Percentiles rank a stretch among this genome's conserved stretches.
Evolutionary conservation across 2,329 filamentous ascomycete genomes (phyloP).

Genomic region (Alternaria dauci): DNA sequence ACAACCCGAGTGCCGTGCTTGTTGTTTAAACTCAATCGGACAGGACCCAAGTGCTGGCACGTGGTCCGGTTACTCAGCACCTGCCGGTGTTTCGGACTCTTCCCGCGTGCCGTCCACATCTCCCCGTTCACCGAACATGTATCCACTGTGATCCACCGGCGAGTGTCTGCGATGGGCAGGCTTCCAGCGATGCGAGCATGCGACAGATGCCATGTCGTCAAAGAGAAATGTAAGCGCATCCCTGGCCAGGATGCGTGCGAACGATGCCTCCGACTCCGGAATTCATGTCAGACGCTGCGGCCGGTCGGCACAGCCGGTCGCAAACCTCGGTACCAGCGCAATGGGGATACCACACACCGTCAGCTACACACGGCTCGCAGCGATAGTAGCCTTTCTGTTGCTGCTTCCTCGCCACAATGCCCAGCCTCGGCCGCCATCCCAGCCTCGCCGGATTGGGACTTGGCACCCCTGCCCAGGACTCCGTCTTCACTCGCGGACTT

Average conservation of each 20-base stretch:
- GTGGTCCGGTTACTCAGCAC: slow-evolving; percentile 10
- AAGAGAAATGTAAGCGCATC: slow-evolving; percentile 15
- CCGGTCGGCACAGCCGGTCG: slow-evolving; percentile 13
- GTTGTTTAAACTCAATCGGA: neutral
- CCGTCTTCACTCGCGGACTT: neutral
- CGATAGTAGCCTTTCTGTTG: neutral
- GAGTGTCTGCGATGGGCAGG: slow-evolving; percentile 13
- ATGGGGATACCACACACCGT: neutral
- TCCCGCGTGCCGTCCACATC: neutral
- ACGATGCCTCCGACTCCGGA: slow-evolving; percentile 15
- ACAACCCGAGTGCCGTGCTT: neutral
- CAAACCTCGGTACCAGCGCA: slow-evolving; percentile 15
- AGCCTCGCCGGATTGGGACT: neutral
- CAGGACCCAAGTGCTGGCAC: neutral
- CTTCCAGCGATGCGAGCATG: slow-evolving; percentile 12
- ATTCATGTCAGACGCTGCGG: slow-evolving; percentile 12
- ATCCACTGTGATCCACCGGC: slow-evolving; percentile 5
- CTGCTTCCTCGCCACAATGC: neutral
- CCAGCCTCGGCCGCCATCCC: neutral
- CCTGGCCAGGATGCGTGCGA: slow-evolving; percentile 13
- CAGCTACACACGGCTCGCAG: slow-evolving; percentile 2
- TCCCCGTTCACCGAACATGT: slow-evolving; percentile 7
- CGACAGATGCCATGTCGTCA: slow-evolving; percentile 16
- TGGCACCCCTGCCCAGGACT: slow-evolving; percentile 3
- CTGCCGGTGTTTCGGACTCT: slow-evolving; percentile 4